A percentile compares a stretch with the other conserved stretches of the same genome.
phyloP scores from a whole-genome alignment of 2,329 filamentous ascomycete species.

The Penicillium psychrosexuale region DNA sequence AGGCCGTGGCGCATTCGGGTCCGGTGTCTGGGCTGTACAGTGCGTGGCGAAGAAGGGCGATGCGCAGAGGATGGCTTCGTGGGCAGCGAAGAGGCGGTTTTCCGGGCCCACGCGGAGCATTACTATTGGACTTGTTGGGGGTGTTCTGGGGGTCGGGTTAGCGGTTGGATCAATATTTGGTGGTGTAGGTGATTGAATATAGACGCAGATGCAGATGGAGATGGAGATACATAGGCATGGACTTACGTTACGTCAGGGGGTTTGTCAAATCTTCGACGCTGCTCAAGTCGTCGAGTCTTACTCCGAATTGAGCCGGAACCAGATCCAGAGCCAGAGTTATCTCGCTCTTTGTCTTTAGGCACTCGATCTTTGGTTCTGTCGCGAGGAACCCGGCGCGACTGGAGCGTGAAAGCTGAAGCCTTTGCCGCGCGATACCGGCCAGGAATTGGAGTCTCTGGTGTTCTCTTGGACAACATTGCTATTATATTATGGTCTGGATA shows the following conservation, averaged over 20 bases:
- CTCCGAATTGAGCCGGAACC: conserved; percentile 14
- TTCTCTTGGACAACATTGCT: conserved; percentile 8
- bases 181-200: background rate
- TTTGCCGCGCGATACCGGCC: conserved; percentile 44
- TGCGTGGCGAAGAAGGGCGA: conserved; percentile 75
- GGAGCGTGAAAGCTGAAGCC: conserved; percentile 25
- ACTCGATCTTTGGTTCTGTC: conserved; percentile 21
- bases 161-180: background rate
- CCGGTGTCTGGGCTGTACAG: conserved; percentile 54
- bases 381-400: conserved; percentile 31
- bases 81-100: conserved; percentile 84
- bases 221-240: too few species aligned
- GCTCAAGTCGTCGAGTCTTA: conserved; percentile 27
- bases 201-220: background rate
- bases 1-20: conserved; percentile 4
- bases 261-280: conserved; percentile 29
- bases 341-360: background rate
- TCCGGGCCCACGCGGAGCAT: conserved; percentile 78
- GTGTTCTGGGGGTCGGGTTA: conserved; percentile 42
- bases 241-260: conserved; percentile 39
- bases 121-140: conserved; percentile 67
- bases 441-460: conserved; percentile 16
- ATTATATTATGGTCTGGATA: conserved; percentile 1
- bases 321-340: background rate
- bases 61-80: conserved; percentile 75